These are phyloP conservation scores for Trichoderma citrinoviride DNA, from an alignment of 2,329 filamentous ascomycete species.

Conservation along the genomic window DNA sequence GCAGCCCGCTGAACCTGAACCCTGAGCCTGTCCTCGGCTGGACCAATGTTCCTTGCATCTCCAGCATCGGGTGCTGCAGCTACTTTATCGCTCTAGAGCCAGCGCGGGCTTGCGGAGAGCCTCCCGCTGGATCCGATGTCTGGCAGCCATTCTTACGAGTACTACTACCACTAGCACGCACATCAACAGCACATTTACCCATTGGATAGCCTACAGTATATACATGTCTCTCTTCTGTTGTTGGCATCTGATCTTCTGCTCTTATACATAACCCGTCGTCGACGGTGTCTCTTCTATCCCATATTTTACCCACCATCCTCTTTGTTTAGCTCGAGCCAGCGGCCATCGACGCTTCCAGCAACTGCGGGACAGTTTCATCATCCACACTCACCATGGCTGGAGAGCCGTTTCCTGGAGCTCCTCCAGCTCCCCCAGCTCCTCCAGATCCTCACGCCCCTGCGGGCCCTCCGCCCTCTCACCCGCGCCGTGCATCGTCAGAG, in stretches of 20 bases:
- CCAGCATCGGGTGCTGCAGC: background rate
- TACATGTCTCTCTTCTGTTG: background rate
- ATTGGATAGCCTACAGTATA: no score
- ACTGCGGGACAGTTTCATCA: background rate
- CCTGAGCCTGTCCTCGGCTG: background rate
- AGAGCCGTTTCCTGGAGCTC: slow-evolving; percentile 1
- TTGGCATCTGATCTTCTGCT: background rate
- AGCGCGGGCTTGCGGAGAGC: slow-evolving; percentile 8
- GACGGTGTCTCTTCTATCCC: background rate
- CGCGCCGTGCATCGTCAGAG: slow-evolving; percentile 2
- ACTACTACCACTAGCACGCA: background rate
- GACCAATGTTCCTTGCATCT: background rate
- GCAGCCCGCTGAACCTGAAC: background rate
- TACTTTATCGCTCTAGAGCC: background rate
- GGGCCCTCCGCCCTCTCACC: background rate
- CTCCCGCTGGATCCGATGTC: slow-evolving; percentile 12
- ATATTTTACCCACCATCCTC: background rate
- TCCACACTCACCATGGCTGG: slow-evolving; percentile 9
- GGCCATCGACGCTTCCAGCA: background rate
- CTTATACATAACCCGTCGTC: background rate
- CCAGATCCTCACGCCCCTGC: background rate
- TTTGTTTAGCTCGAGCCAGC: background rate
- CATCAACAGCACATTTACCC: no score
- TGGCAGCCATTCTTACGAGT: background rate
- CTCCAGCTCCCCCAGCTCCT: no score